Evolutionary conservation across 2,329 filamentous ascomycete species (phyloP), one percentile per base, ranked within the genome.

Genomic region (Nemania sp.): DNA sequence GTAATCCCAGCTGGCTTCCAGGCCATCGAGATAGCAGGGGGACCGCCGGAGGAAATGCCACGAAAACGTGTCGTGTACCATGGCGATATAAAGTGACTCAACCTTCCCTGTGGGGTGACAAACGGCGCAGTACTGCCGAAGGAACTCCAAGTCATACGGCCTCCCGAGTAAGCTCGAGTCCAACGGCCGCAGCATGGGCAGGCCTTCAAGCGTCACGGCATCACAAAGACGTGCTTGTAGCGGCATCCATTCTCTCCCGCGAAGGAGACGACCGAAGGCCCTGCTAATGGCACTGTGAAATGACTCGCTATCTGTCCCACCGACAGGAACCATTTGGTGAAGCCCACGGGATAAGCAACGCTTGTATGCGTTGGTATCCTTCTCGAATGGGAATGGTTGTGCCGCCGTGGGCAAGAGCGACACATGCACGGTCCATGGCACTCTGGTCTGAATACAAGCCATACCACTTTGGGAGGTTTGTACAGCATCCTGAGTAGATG

Each of bases 361-460:
- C 68, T 86, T 86, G 72, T 87, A 87, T 3, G 84, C 83, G 42
- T 78, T 81, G 13, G 84, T 86, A 65, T 86, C 83, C 68, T 84
- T 84, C 71, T 87, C 84, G 68, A 87, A 87, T 0, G 84, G 84
- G 64, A 86, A 85, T 4, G 83, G 81, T 57, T 83, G 80, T 35
- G 78, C 78, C 12, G 76, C 77, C 48, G 79, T 81, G 3, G 84
- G 84, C 39, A 87, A 76, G 12, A 87, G 77, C 2, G 84, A 87
- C 37, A 87, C 77, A 66, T 87, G 84, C 29, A 87, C 81, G 1
- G 84, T 86, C 84, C 84, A 87, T 5, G 68, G 67, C 10, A 61
- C 67, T 60, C 57, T 50, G 15, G 52, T 59, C 43, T 62, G 64
- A 29, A 20, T 48, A 20, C 40, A 46, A 45, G 53, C 37, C 12